Evolutionary conservation across 2,329 filamentous ascomycete species (phyloP).

Genomic region (Fusarium anthophilum): DNA sequence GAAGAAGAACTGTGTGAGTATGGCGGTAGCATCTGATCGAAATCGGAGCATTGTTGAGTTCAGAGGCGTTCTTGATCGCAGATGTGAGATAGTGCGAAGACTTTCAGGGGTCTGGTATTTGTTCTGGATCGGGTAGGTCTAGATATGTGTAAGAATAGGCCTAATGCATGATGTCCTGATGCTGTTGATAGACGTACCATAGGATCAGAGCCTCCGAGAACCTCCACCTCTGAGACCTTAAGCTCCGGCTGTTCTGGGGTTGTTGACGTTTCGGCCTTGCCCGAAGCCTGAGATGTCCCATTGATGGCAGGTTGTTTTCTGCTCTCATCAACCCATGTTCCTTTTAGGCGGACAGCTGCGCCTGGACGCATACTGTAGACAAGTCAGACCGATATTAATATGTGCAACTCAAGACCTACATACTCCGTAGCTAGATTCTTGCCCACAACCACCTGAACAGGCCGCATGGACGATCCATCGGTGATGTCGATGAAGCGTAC

Average conservation of each 20-base stretch:
- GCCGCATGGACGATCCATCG: slow-evolving; percentile 83
- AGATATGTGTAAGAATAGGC: slow-evolving; percentile 17
- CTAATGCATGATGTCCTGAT: background rate
- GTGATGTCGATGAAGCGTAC: slow-evolving; percentile 84
- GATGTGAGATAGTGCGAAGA: slow-evolving; percentile 86
- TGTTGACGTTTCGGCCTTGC: background rate
- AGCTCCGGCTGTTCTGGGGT: slow-evolving; percentile 65
- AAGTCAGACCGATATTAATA: slow-evolving; percentile 41
- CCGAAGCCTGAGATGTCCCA: background rate
- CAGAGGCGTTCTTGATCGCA: slow-evolving; percentile 82
- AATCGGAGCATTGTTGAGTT: slow-evolving; percentile 84
- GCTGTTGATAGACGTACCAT: slow-evolving; percentile 65
- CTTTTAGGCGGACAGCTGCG: slow-evolving; percentile 79
- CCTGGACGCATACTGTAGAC: slow-evolving; percentile 78
- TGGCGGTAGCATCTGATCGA: slow-evolving; percentile 80
- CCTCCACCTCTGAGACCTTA: slow-evolving; percentile 72
- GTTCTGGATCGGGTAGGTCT: slow-evolving; percentile 95
- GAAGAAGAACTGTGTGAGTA: slow-evolving; percentile 80
- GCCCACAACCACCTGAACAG: slow-evolving; percentile 83
- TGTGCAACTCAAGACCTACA: slow-evolving; percentile 45
- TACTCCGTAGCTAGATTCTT: slow-evolving; percentile 78
- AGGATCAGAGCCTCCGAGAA: slow-evolving; percentile 82
- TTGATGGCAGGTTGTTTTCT: background rate
- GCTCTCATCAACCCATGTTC: slow-evolving; percentile 69
- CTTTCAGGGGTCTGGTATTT: slow-evolving; percentile 94